Evolutionary conservation across 1,284 basidiomycete genomes (phyloP).

Genomic region (Cryptococcus depauperatus): DNA sequence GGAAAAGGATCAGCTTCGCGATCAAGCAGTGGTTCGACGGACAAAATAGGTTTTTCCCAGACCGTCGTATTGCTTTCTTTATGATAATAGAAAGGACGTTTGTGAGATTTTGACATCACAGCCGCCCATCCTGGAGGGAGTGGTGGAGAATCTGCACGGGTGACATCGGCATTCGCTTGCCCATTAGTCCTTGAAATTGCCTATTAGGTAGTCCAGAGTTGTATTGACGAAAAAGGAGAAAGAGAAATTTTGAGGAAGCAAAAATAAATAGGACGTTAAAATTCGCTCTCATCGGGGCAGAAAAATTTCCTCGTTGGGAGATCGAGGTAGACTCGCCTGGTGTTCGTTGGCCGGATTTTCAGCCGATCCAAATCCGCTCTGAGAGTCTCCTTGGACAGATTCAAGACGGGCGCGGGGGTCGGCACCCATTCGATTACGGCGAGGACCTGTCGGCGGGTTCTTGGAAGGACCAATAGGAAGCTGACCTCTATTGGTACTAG

Average conservation of each 20-base stretch:
- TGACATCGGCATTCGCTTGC: not conserved
- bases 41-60: conserved; percentile 14
- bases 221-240: not conserved
- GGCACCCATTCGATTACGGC: not conserved
- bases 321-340: not conserved
- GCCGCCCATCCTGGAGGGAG: conserved; percentile 20
- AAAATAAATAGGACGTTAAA: not conserved
- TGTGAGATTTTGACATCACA: conserved; percentile 18
- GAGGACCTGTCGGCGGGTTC: conserved; percentile 1
- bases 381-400: not conserved
- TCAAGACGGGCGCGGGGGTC: not conserved
- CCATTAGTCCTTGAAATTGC: not conserved
- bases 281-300: not conserved
- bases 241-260: not conserved
- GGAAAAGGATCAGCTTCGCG: not conserved
- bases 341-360: no score
- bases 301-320: no score
- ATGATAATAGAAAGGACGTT: conserved; percentile 16
- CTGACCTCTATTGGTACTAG: not conserved
- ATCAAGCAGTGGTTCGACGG: not conserved
- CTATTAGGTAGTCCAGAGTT: not conserved
- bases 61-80: conserved; percentile 13
- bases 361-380: not conserved
- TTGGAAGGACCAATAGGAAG: conserved; percentile 9
- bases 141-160: conserved; percentile 1